Evolutionary conservation across 371 early-diverging fungal genomes (phyloP).

Genomic region (Mortierella sp.): DNA sequence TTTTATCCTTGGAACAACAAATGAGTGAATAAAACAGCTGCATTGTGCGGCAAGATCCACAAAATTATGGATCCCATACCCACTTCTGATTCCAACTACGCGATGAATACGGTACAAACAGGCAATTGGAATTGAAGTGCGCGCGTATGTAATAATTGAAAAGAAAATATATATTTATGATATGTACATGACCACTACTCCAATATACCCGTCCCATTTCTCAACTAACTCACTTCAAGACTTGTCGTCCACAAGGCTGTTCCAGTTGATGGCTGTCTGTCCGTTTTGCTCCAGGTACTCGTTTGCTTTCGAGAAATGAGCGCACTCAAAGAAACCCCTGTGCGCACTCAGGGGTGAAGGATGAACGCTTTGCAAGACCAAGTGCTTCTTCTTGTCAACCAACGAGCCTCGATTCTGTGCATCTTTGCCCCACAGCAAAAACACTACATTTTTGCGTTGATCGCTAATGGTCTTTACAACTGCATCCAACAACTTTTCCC

Average conservation of each 20-base stretch:
- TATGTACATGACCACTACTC: background rate
- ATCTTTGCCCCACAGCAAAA: constrained; percentile 98
- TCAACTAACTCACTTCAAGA: constrained; percentile 11
- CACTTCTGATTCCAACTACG: too few relatives aligned
- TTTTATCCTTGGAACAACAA: too few relatives aligned
- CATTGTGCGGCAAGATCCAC: too few relatives aligned
- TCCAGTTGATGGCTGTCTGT: constrained; percentile 82
- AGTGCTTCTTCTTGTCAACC: constrained; percentile 80
- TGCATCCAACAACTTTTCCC: constrained; percentile 92
- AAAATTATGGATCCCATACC: too few relatives aligned
- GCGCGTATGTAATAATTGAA: background rate
- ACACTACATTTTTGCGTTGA: constrained; percentile 80
- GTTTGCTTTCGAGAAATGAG: constrained; percentile 96
- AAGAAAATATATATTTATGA: background rate
- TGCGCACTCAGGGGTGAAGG: constrained; percentile 96
- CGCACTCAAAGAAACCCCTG: constrained; percentile 90
- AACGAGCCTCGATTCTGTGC: constrained; percentile 84
- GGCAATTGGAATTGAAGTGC: background rate
- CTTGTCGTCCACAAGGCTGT: constrained; percentile 57
- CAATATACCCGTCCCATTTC: background rate
- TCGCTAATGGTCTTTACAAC: constrained; percentile 83
- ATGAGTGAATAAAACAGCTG: too few relatives aligned
- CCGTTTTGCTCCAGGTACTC: constrained; percentile 83
- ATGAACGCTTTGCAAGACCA: constrained; percentile 91
- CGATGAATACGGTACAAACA: too few relatives aligned